A percentile compares a stretch with the other conserved stretches of the same genome.
Conservation (phyloP, 768 basidiomycete species). For the Suillus subluteus region DNA sequence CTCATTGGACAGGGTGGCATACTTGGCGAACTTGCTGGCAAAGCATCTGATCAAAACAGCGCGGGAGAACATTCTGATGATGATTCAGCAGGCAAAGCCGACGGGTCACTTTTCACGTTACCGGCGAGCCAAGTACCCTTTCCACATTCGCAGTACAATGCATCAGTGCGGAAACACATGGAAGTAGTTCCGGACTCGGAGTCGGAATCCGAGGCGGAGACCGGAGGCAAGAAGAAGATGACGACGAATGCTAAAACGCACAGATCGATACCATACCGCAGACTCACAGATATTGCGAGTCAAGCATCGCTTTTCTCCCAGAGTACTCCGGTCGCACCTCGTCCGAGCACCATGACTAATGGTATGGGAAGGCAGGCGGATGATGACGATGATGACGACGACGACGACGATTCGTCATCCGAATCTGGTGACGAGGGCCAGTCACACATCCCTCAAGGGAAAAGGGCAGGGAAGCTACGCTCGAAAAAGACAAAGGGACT, state of each 20-base stretch:
- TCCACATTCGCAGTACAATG: constrained; percentile 53
- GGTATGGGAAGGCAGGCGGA: constrained; percentile 13
- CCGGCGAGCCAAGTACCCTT: constrained; percentile 56
- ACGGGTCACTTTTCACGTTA: constrained; percentile 49
- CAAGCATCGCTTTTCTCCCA: constrained; percentile 39
- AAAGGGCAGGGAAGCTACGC: constrained; percentile 51
- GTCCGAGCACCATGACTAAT: constrained; percentile 30
- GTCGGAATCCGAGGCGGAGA: constrained; percentile 41
- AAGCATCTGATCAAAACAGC: constrained; percentile 17
- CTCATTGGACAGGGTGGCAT: not conserved
- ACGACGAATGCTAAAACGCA: constrained; percentile 17
- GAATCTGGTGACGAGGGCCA: constrained; percentile 37
- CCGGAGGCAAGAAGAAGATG: constrained; percentile 34
- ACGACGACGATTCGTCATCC: constrained; percentile 37
- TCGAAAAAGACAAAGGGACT: constrained; percentile 31
- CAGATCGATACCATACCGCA: constrained; percentile 39
- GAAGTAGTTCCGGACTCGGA: constrained; percentile 20
- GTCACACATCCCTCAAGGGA: constrained; percentile 61
- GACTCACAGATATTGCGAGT: constrained; percentile 55
- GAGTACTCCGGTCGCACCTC: constrained; percentile 32
- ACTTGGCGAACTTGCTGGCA: constrained; percentile 8
- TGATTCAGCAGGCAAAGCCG: constrained; percentile 9
- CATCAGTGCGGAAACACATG: constrained; percentile 16
- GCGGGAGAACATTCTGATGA: constrained; percentile 10
- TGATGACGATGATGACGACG: constrained; percentile 36